Evolutionary conservation across 805 yeast genomes (phyloP), one percentile per base, ranked within the genome.

Genomic region (Spencermartinsiella europaea): DNA sequence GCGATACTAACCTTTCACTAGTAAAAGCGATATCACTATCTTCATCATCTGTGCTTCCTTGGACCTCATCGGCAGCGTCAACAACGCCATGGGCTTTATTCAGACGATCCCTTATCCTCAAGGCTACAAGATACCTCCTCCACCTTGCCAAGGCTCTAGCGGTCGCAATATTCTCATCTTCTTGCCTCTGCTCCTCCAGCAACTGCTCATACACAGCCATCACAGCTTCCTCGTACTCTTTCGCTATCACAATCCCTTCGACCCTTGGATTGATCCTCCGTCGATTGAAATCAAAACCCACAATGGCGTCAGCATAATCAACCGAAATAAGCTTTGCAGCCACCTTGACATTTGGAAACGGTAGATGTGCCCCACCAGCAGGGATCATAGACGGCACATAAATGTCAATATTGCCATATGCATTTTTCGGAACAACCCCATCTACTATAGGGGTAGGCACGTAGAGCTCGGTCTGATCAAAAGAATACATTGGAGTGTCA

Each of bases 251-350:
- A 21, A 88, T 75, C 2, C 98, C 98, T 3, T 81, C 79, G 36
- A 80, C 74, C 44, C 71, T 69, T 0, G 95, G 91, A 8, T 79
- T 80, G 0, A 84, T 80, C 22, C 71, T 63, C 37, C 71, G 61
- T 37, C 66, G 64, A n/a, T 46, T 40, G 65, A 85, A 93, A 46
- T 87, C 93, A 66, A 93, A 91, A 0, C 90, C 87, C 2, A 83
- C 81, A 1, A 89, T 90, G 0, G 97, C 98, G 40, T 79, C 81
- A 0, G 95, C 97, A 67, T 73, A 88, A 53, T 87, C 95, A 4
- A 91, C 73, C 0, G 76, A 79, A 8, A 90, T 57, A 0, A 80
- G 59, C 48, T 75, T 75, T 0, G 95, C 95, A 0, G 98, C 96
- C 40, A 71, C 72, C 34, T 76, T 79, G 0, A 85, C 79, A 47